Percentiles rank a stretch among this genome's conserved stretches.
These are phyloP conservation scores for Erodium maritimum DNA, from an alignment of 345 rosid species.

Conservation along the genomic window DNA sequence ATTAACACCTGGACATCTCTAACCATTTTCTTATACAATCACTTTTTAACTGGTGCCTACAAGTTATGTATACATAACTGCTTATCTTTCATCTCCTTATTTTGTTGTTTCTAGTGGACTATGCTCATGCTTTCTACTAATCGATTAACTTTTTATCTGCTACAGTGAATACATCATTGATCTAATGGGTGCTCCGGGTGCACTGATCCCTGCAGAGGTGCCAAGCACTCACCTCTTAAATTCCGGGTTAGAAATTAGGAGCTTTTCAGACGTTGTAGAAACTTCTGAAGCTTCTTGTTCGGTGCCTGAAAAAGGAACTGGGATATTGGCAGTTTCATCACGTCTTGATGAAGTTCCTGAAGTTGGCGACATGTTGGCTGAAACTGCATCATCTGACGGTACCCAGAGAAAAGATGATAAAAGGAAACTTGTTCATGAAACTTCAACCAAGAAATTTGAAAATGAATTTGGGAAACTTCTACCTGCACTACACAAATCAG, in stretches of 20 bases:
- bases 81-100: conserved; percentile 1
- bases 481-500: conserved; percentile 27
- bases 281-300: conserved; percentile 16
- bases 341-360: conserved; percentile 13
- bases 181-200: conserved; percentile 98
- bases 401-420: conserved; percentile 23
- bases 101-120: conserved; percentile 1
- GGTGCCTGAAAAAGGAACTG: conserved; percentile 28
- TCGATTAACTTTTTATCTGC: conserved; percentile 14
- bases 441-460: conserved; percentile 47
- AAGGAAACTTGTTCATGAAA: conserved; percentile 27
- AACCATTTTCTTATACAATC: not conserved
- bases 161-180: conserved; percentile 90
- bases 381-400: conserved; percentile 26
- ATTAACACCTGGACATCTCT: not conserved
- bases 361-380: conserved; percentile 15
- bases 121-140: conserved; percentile 5
- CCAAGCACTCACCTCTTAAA: conserved; percentile 52
- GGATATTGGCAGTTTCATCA: conserved; percentile 19
- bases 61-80: not conserved
- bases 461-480: conserved; percentile 56
- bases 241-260: conserved; percentile 36
- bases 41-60: not conserved
- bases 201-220: conserved; percentile 80
- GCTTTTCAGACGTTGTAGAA: conserved; percentile 33